phyloP scores from a whole-genome alignment of 805 yeast genomes.

The Candida ortonii region DNA sequence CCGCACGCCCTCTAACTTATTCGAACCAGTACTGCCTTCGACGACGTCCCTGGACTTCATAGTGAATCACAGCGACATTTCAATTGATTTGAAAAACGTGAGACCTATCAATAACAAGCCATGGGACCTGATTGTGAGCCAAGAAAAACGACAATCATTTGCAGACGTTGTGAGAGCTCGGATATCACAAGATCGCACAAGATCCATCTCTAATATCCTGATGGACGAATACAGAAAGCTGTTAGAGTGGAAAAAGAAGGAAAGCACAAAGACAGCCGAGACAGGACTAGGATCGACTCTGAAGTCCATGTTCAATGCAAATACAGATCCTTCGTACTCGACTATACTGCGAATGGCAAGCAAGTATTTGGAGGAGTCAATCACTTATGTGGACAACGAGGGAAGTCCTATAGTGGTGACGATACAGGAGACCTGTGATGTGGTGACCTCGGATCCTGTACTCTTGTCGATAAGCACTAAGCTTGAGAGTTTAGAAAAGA shows the following conservation, averaged over 20 bases:
- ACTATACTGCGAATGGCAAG: constrained; percentile 38
- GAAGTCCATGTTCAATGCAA: constrained; percentile 24
- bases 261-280: constrained; percentile 7
- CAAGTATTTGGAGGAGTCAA: constrained; percentile 58
- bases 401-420: constrained; percentile 49
- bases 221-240: constrained; percentile 38
- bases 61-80: constrained; percentile 58
- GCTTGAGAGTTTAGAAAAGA: constrained; percentile 57
- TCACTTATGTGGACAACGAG: constrained; percentile 49
- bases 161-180: constrained; percentile 57
- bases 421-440: constrained; percentile 55
- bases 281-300: constrained; percentile 21
- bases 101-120: constrained; percentile 52
- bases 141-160: constrained; percentile 44
- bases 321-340: constrained; percentile 31
- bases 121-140: constrained; percentile 54
- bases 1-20: constrained; percentile 35
- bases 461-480: constrained; percentile 61
- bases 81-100: constrained; percentile 56
- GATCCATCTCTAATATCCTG: constrained; percentile 38
- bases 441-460: constrained; percentile 66
- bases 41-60: constrained; percentile 55
- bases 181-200: constrained; percentile 44
- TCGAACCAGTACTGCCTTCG: constrained; percentile 48
- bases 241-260: constrained; percentile 29